These are phyloP conservation scores for Mangifera indica DNA, from an alignment of 345 rosid genomes.

Conservation along the genomic window DNA sequence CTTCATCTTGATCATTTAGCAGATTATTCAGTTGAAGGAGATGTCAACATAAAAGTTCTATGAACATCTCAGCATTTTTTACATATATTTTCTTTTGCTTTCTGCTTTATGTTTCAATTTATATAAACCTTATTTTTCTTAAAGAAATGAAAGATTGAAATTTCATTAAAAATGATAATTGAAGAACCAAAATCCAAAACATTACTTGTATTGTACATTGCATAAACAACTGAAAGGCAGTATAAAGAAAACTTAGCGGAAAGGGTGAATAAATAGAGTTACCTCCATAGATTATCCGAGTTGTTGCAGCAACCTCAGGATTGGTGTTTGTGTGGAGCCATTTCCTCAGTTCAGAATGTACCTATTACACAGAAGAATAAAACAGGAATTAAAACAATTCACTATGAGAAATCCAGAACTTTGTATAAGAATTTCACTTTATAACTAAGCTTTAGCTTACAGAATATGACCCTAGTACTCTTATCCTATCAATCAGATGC, in stretches of 20 bases:
- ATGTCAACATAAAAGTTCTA: not conserved
- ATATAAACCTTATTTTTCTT: not conserved
- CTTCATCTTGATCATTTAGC: not conserved
- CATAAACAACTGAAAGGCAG: not conserved
- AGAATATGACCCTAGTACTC: no score
- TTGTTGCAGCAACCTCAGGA: constrained; percentile 66
- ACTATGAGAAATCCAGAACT: no score
- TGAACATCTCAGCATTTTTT: no score
- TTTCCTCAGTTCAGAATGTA: constrained; percentile 79
- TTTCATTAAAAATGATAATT: no score
- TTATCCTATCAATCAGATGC: no score
- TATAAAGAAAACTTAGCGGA: not conserved
- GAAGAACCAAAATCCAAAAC: not conserved
- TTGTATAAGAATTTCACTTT: no score
- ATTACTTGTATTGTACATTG: not conserved
- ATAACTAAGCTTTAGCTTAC: no score
- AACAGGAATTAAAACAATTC: no score
- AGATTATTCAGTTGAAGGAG: not conserved
- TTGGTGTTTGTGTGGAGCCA: constrained; percentile 72
- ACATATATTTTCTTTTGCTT: not conserved
- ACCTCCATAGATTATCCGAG: constrained; percentile 94
- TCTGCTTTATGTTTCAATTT: not conserved
- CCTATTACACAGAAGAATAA: constrained; percentile 37
- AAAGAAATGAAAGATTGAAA: no score
- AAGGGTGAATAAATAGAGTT: constrained; percentile 11